Percentiles rank a stretch among this genome's conserved stretches.
Conservation (phyloP, 2,329 filamentous ascomycete species). For the Ascochyta viciae-villosae region DNA sequence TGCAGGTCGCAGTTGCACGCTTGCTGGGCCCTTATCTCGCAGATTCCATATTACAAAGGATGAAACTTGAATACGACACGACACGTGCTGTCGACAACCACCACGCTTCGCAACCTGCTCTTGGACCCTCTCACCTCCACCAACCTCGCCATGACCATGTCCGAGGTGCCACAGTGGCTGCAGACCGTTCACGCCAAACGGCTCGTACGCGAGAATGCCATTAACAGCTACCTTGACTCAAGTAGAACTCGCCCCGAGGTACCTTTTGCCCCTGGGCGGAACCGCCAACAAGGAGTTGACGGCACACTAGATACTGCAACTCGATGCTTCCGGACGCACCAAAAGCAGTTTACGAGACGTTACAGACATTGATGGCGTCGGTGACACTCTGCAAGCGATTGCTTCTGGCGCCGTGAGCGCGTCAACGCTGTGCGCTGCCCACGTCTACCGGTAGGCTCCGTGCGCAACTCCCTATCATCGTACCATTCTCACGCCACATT, state of each 20-base stretch:
- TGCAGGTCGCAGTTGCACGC: not conserved
- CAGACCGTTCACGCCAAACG: constrained; percentile 37
- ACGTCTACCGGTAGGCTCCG: constrained; percentile 38
- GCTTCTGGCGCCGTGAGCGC: constrained; percentile 39
- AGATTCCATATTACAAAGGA: not conserved
- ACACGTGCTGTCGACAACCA: not conserved
- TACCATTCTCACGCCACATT: constrained; percentile 46
- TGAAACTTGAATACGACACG: not conserved
- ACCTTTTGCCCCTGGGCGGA: constrained; percentile 1
- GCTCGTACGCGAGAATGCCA: constrained; percentile 33
- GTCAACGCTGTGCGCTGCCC: constrained; percentile 36
- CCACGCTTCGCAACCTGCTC: not conserved
- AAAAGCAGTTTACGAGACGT: constrained; percentile 2
- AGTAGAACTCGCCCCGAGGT: constrained; percentile 7
- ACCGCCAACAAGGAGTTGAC: constrained; percentile 13
- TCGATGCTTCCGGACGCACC: constrained; percentile 14
- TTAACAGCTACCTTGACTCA: constrained; percentile 28
- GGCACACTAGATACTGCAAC: constrained; percentile 20
- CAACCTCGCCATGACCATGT: constrained; percentile 23
- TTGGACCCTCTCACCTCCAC: not conserved
- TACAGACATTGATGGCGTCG: constrained; percentile 27
- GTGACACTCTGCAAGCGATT: constrained; percentile 32
- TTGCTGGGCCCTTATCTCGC: constrained; percentile 4
- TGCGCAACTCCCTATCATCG: constrained; percentile 21
- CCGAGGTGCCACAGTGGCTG: constrained; percentile 33